These are phyloP conservation scores for Triglochin maritima DNA, from an alignment of 106 monocot species.

Conservation along the genomic window DNA sequence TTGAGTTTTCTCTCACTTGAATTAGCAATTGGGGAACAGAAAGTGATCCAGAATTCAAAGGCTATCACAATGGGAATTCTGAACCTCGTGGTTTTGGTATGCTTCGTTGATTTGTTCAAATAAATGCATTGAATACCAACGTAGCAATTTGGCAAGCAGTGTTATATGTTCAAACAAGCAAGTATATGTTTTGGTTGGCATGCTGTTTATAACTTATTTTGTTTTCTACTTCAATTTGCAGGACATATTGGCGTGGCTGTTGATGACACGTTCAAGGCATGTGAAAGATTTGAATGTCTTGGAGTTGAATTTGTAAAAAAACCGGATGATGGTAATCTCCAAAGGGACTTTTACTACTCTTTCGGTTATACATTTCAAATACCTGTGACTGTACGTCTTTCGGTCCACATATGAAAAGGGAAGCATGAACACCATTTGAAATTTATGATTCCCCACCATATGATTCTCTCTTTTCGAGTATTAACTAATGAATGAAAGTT, in stretches of 20 bases:
- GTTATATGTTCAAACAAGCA: no score
- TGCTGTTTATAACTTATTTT: not conserved
- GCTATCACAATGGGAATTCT: constrained; percentile 96
- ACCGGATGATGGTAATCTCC: constrained; percentile 76
- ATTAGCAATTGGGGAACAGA: constrained; percentile 96
- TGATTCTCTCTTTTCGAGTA: no score
- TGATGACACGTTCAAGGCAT: constrained; percentile 93
- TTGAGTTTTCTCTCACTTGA: no score
- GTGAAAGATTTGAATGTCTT: constrained; percentile 76
- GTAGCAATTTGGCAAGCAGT: no score
- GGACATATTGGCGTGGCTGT: constrained; percentile 97
- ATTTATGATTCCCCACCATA: no score
- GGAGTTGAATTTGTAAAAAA: constrained; percentile 97
- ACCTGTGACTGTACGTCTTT: not conserved
- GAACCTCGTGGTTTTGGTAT: constrained; percentile 99
- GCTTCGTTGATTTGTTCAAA: not conserved
- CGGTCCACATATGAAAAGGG: no score
- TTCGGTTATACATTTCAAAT: no score
- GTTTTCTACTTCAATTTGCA: constrained; percentile 7
- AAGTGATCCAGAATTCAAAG: constrained; percentile 94
- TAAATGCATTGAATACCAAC: no score
- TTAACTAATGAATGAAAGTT: not conserved
- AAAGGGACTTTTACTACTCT: not conserved
- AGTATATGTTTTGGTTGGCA: not conserved
- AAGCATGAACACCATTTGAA: no score